Percentiles rank a stretch among this genome's conserved stretches.
Evolutionary conservation across 139 green algal species (phyloP).

Genomic region (Closterium sp.): DNA sequence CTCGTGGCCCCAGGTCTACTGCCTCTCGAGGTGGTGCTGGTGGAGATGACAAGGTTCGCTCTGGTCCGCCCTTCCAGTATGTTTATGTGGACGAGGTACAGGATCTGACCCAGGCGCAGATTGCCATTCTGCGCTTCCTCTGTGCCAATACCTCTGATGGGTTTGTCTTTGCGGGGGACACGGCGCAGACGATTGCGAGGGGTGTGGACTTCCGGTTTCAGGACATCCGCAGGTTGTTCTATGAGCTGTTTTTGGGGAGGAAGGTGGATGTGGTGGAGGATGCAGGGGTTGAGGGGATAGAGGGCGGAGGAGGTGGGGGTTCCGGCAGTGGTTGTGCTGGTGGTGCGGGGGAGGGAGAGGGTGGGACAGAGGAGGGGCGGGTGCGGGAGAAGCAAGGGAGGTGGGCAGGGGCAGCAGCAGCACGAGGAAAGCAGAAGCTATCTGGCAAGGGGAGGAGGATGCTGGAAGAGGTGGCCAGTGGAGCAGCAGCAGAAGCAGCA

Average conservation of each 20-base stretch:
- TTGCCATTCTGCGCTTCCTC: conserved; percentile 68
- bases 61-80: conserved; percentile 52
- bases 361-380: too few relatives aligned
- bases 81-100: conserved; percentile 83
- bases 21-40: too few relatives aligned
- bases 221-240: conserved; percentile 27
- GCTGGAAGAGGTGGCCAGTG: too few relatives aligned
- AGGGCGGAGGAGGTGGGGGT: too few relatives aligned
- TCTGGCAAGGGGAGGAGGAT: too few relatives aligned
- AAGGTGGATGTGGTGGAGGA: not conserved
- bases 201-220: conserved; percentile 74
- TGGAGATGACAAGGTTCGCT: too few relatives aligned
- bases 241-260: conserved; percentile 27
- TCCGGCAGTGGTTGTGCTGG: too few relatives aligned
- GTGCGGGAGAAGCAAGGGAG: too few relatives aligned
- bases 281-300: too few relatives aligned
- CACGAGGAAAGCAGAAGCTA: too few relatives aligned
- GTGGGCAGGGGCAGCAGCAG: not conserved
- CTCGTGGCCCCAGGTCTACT: not conserved
- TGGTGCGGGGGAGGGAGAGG: too few relatives aligned
- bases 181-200: conserved; percentile 77
- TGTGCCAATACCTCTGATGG: conserved; percentile 59
- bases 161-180: conserved; percentile 78
- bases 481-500: not conserved
- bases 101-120: conserved; percentile 77